phyloP scores from a whole-genome alignment of 1,139 yeast species.

The Blastobotrys persicus region DNA sequence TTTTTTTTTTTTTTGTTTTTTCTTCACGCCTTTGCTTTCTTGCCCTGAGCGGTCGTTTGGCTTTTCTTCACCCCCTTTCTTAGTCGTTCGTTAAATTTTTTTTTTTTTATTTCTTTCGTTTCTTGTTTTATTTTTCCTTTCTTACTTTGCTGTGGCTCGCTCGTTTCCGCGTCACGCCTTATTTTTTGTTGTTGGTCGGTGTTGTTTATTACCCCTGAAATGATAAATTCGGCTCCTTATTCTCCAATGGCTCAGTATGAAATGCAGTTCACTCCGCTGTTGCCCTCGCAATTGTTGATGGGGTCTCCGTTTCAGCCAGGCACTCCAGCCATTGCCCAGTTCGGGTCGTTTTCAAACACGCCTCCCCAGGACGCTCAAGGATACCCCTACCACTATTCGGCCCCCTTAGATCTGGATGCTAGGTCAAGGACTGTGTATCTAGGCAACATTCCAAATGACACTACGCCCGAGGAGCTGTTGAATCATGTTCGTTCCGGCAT shows the following conservation, averaged over 20 bases:
- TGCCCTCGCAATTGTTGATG: conserved; percentile 65
- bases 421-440: conserved; percentile 74
- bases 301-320: conserved; percentile 63
- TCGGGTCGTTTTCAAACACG: conserved; percentile 35
- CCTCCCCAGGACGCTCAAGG: conserved; percentile 14
- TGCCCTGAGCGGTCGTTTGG: background rate
- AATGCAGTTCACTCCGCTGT: conserved; percentile 50
- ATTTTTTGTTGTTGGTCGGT: conserved; percentile 1
- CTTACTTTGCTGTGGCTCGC: background rate
- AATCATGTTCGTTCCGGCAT: conserved; percentile 92
- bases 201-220: conserved; percentile 6
- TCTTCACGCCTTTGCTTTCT: background rate
- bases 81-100: conserved; percentile 3
- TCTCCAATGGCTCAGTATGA: conserved; percentile 37
- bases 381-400: conserved; percentile 20
- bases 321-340: conserved; percentile 35
- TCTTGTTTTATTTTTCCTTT: background rate
- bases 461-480: conserved; percentile 76
- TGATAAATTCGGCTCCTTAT: conserved; percentile 14
- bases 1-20: too few relatives aligned
- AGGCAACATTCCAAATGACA: conserved; percentile 83
- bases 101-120: background rate
- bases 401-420: conserved; percentile 23
- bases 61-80: background rate
- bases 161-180: background rate